These are phyloP conservation scores for Colletotrichum sp. DNA, from an alignment of 2,329 filamentous ascomycete species.

Conservation along the genomic window DNA sequence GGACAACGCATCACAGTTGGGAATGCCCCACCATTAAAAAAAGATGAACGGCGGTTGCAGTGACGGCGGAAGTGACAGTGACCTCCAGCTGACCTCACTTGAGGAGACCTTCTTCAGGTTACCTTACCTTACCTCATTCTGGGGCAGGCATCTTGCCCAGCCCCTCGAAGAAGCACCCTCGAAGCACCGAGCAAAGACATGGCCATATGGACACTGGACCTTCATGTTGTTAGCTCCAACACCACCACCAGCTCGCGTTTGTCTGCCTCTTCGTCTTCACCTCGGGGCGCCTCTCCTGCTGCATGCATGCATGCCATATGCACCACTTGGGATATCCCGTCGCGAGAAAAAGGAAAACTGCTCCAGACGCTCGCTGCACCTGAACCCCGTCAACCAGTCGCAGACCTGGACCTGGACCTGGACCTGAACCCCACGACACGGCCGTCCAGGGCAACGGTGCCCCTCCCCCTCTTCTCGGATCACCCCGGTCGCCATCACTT, in stretches of 20 bases:
- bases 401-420: neutral
- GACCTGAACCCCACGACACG: neutral
- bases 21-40: neutral
- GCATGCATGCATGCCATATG: neutral
- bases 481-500: constrained; percentile 11
- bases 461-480: constrained; percentile 4
- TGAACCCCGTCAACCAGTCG: neutral
- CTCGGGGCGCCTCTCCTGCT: neutral
- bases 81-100: neutral
- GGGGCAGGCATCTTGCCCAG: neutral
- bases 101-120: too few relatives aligned
- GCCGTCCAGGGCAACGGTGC: constrained; percentile 11
- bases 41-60: neutral
- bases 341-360: neutral
- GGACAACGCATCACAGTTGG: constrained; percentile 8
- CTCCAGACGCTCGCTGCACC: neutral
- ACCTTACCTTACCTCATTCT: neutral
- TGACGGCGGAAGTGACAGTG: neutral
- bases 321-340: neutral
- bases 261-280: neutral
- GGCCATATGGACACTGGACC: neutral
- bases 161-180: neutral
- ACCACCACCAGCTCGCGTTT: neutral
- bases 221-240: neutral
- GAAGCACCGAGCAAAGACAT: neutral